Conservation (phyloP, 257 asterid species). For the Fraxinus cuspidata region DNA sequence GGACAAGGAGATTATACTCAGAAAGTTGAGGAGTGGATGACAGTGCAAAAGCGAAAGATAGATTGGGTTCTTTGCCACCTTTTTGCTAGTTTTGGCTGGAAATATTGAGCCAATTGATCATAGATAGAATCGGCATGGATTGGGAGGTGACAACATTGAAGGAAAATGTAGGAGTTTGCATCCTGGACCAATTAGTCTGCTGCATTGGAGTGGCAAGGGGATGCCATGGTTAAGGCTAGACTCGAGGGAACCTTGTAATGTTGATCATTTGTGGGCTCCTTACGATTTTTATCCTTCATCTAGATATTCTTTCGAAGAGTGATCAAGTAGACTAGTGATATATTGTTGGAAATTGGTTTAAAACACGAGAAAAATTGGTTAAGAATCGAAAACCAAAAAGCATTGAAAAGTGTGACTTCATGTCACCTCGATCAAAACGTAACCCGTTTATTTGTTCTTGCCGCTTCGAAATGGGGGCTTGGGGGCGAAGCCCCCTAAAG, state of each 20-base stretch:
- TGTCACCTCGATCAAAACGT: too few relatives aligned
- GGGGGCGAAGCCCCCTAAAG: too few relatives aligned
- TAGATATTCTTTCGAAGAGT: slow-evolving; percentile 40
- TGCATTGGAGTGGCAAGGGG: slow-evolving; percentile 63
- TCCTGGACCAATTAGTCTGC: slow-evolving; percentile 43
- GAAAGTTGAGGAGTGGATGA: slow-evolving; percentile 50
- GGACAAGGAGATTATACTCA: slow-evolving; percentile 29
- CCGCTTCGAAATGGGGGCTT: too few relatives aligned
- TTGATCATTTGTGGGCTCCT: slow-evolving; percentile 48
- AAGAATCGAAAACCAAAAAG: too few relatives aligned
- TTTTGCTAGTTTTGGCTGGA: slow-evolving; percentile 43
- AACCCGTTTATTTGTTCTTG: too few relatives aligned
- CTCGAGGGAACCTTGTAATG: slow-evolving; percentile 37
- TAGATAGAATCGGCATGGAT: slow-evolving; percentile 49
- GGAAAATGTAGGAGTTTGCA: slow-evolving; percentile 33
- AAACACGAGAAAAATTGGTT: too few relatives aligned
- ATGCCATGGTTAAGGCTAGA: too few relatives aligned
- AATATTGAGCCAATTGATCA: slow-evolving; percentile 41
- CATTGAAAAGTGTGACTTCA: too few relatives aligned
- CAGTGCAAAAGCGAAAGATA: slow-evolving; percentile 39
- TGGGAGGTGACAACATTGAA: slow-evolving; percentile 45
- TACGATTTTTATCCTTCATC: slow-evolving; percentile 44
- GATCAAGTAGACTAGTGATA: not conserved
- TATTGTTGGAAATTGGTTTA: too few relatives aligned
- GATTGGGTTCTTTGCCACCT: slow-evolving; percentile 47